Evolutionary conservation across 805 yeast genomes (phyloP).

Genomic region (Yamadazyma phyllophila): DNA sequence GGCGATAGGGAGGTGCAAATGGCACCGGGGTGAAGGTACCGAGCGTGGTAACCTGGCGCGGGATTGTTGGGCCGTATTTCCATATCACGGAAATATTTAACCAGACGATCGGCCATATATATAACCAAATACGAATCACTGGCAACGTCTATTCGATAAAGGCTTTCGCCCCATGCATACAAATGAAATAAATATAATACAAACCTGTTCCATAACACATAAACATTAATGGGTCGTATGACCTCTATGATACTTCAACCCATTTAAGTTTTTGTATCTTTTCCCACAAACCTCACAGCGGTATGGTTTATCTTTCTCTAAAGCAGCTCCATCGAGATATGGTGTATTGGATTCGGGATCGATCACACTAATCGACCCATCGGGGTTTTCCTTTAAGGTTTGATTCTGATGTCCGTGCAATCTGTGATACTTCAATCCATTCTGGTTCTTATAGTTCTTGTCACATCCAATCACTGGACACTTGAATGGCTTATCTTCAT

Average conservation of each 20-base stretch:
- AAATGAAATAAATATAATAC: conserved; percentile 8
- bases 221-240: conserved; percentile 82
- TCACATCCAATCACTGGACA: conserved; percentile 99
- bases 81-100: background rate
- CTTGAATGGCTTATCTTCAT: conserved; percentile 90
- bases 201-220: background rate
- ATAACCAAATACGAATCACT: background rate
- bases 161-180: background rate
- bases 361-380: conserved; percentile 87
- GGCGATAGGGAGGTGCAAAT: background rate
- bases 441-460: conserved; percentile 95
- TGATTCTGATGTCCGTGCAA: conserved; percentile 97
- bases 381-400: conserved; percentile 83
- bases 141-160: conserved; percentile 2
- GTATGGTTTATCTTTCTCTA: conserved; percentile 97
- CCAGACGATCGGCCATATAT: background rate
- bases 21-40: too few relatives aligned
- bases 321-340: conserved; percentile 87
- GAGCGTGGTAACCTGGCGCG: too few relatives aligned
- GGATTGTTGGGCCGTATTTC: too few relatives aligned
- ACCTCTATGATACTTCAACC: conserved; percentile 94
- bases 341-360: conserved; percentile 90
- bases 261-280: conserved; percentile 92
- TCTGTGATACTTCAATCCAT: conserved; percentile 93
- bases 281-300: conserved; percentile 98